Evolutionary conservation across 495 filamentous ascomycete genomes (phyloP).

Genomic region (Aspergillus leporis): DNA sequence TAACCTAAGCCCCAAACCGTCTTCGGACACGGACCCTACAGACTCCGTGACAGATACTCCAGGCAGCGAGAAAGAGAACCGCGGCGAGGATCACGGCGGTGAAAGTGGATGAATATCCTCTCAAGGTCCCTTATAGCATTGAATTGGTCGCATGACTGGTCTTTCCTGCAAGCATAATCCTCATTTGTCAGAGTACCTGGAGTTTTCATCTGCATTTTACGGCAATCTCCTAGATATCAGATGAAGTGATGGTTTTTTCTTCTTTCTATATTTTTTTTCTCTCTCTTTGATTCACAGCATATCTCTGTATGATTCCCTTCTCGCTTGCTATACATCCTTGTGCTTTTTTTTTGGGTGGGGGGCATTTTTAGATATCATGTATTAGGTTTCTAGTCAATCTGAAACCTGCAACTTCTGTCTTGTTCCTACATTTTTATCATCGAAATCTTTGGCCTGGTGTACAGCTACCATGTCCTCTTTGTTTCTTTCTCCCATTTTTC

Average conservation of each 20-base stretch:
- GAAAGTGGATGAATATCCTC: conserved; percentile 26
- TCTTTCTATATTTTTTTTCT: conserved; percentile 22
- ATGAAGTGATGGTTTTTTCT: conserved; percentile 25
- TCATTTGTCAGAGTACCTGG: conserved; percentile 18
- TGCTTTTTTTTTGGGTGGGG: too few relatives aligned
- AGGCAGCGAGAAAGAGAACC: conserved; percentile 43
- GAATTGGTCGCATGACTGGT: conserved; percentile 3
- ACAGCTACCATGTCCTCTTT: conserved; percentile 15
- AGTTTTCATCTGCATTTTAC: conserved; percentile 26
- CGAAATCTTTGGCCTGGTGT: conserved; percentile 14
- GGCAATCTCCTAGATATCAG: conserved; percentile 44
- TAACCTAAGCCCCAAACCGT: conserved; percentile 33
- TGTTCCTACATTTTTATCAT: conserved; percentile 18
- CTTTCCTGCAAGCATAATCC: conserved; percentile 14
- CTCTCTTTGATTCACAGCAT: conserved; percentile 20
- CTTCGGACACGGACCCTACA: conserved; percentile 16
- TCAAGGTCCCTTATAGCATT: conserved; percentile 19
- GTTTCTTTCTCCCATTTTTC: not conserved
- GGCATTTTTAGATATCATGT: conserved; percentile 19
- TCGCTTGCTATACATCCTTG: conserved; percentile 18
- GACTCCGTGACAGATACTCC: conserved; percentile 20
- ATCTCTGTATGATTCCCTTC: conserved; percentile 33
- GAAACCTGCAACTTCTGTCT: conserved; percentile 13
- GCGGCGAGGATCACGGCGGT: conserved; percentile 29
- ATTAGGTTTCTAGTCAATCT: conserved; percentile 5